Evolutionary conservation across 2,329 filamentous ascomycete genomes (phyloP).

Genomic region (Xylaria sp.): DNA sequence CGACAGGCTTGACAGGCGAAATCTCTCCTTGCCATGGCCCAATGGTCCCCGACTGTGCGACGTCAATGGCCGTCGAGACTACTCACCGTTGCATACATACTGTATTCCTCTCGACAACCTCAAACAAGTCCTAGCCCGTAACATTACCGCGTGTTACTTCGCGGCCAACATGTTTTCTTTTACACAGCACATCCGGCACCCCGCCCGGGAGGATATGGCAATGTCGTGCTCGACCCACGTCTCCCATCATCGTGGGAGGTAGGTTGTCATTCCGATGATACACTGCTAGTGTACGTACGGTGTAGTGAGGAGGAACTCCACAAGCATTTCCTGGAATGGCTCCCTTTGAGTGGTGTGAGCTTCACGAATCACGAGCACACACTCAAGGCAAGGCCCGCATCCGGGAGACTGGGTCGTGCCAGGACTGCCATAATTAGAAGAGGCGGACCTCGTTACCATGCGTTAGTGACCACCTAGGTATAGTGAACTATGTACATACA

Average conservation of each 20-base stretch:
- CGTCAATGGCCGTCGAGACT: conserved; percentile 15
- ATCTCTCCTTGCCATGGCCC: background rate
- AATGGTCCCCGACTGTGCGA: conserved; percentile 20
- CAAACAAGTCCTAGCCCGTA: conserved; percentile 27
- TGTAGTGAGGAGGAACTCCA: conserved; percentile 26
- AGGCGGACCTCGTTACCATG: conserved; percentile 26
- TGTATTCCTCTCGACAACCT: conserved; percentile 14
- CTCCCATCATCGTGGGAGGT: conserved; percentile 17
- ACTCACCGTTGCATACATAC: conserved; percentile 18
- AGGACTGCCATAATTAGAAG: conserved; percentile 44
- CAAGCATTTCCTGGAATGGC: conserved; percentile 22
- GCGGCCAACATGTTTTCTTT: background rate
- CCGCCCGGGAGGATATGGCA: conserved; percentile 8
- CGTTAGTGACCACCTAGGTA: conserved; percentile 29
- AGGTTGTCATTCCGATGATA: background rate
- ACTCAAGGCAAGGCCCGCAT: conserved; percentile 39
- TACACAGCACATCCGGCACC: background rate
- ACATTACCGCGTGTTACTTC: conserved; percentile 19
- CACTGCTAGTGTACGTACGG: background rate
- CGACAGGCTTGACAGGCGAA: conserved; percentile 22
- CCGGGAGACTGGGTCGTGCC: conserved; percentile 44
- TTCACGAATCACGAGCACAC: conserved; percentile 31
- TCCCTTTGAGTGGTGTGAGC: conserved; percentile 8
- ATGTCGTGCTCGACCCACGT: conserved; percentile 9
- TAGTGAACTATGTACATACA: conserved; percentile 25